Evolutionary conservation across 805 yeast species (phyloP).

Genomic region (Cephaloascus fragrans): DNA sequence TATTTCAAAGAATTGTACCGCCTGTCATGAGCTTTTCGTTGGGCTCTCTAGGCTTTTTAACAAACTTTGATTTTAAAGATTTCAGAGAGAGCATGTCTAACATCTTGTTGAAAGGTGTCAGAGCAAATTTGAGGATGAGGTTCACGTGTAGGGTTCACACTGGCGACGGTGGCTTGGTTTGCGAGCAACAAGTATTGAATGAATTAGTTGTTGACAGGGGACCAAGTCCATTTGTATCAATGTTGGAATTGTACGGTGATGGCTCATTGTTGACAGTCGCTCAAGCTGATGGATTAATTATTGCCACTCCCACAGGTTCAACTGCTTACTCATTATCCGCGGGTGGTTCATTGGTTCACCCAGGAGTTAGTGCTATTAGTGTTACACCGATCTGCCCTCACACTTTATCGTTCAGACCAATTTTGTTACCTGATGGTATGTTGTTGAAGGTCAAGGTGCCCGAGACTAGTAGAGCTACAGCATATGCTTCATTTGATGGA

Average conservation of each 20-base stretch:
- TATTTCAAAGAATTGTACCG: slow-evolving; percentile 36
- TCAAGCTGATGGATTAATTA: slow-evolving; percentile 88
- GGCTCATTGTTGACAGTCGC: slow-evolving; percentile 78
- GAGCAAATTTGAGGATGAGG: slow-evolving; percentile 67
- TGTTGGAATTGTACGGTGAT: slow-evolving; percentile 84
- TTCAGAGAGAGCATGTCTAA: slow-evolving; percentile 48
- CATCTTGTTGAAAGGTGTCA: slow-evolving; percentile 63
- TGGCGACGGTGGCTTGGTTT: slow-evolving; percentile 40
- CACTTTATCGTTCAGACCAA: slow-evolving; percentile 86
- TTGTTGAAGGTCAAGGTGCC: slow-evolving; percentile 76
- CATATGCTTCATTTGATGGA: slow-evolving; percentile 97
- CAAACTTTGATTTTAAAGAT: slow-evolving; percentile 73
- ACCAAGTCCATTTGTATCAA: slow-evolving; percentile 86
- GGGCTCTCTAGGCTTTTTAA: slow-evolving; percentile 38
- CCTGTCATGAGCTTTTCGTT: slow-evolving; percentile 34
- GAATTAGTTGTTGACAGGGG: slow-evolving; percentile 91
- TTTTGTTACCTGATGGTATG: slow-evolving; percentile 91
- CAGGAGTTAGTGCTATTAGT: slow-evolving; percentile 84
- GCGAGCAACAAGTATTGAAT: slow-evolving; percentile 73
- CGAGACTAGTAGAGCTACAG: slow-evolving; percentile 67
- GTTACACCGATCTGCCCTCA: slow-evolving; percentile 97
- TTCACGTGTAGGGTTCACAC: slow-evolving; percentile 60
- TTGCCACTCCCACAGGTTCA: slow-evolving; percentile 94
- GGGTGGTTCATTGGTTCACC: slow-evolving; percentile 92
- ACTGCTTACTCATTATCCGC: slow-evolving; percentile 94